These are phyloP conservation scores for Detonula confervacea DNA, from an alignment of 352 stramenopile genomes.

Conservation along the genomic window DNA sequence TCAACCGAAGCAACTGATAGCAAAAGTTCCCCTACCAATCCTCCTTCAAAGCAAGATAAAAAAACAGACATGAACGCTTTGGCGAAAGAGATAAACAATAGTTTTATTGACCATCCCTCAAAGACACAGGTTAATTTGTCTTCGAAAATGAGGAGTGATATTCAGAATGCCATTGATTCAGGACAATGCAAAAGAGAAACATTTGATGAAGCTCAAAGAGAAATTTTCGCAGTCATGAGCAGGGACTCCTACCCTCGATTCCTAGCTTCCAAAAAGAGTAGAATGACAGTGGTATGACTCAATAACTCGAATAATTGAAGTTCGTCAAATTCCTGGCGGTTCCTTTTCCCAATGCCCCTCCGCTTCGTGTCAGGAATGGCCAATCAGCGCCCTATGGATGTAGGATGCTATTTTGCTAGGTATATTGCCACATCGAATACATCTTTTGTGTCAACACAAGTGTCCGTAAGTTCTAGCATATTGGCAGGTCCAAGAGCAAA, in stretches of 20 bases:
- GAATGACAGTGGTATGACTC: no score
- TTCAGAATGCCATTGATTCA: slow-evolving; percentile 39
- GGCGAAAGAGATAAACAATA: slow-evolving; percentile 21
- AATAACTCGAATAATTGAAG: no score
- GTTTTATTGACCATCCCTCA: slow-evolving; percentile 30
- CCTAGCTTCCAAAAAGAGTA: slow-evolving; percentile 35
- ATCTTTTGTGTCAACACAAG: no score
- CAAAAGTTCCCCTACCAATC: background rate
- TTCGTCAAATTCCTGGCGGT: no score
- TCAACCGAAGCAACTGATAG: slow-evolving; percentile 6
- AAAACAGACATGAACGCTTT: slow-evolving; percentile 13
- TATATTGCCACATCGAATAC: no score
- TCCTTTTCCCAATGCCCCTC: no score
- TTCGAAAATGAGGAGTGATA: slow-evolving; percentile 36
- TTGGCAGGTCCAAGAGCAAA: no score
- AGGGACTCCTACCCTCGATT: slow-evolving; percentile 52
- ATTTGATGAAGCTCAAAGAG: slow-evolving; percentile 50
- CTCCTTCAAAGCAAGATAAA: background rate
- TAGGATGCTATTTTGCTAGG: no score
- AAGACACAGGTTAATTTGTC: slow-evolving; percentile 45
- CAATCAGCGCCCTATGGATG: no score
- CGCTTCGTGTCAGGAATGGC: no score
- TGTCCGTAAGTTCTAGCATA: no score
- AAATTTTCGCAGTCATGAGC: slow-evolving; percentile 57
- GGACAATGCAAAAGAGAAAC: slow-evolving; percentile 28